Evolutionary conservation across 2,329 filamentous ascomycete genomes (phyloP), one percentile per base, ranked within the genome.

Genomic region (Penicillium verrucosum): DNA sequence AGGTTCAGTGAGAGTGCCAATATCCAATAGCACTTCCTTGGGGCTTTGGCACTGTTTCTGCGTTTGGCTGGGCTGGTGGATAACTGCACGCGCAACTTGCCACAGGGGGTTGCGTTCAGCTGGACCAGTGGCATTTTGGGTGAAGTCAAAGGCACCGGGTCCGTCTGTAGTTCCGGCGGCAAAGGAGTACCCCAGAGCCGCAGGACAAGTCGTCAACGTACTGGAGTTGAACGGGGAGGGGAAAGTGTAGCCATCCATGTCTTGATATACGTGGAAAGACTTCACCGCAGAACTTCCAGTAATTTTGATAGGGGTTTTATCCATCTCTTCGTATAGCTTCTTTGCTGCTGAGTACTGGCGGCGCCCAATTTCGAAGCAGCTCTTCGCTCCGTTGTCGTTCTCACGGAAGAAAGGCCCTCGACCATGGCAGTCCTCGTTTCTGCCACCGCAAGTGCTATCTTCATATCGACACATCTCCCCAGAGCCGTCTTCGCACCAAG

Each of bases 161-260:
- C 93, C 91, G 71, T 97, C 93, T 0, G 90, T 90, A 0, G 93
- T 97, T 11, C 93, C 93, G 1, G 90, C 93, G 0, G 93, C 93
- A 70, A 97, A 97, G 0, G 89, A 92, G 70, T 94, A 96, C 6
- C 93, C 93, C 58, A 97, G 78, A 0, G 92, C 91, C 0, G 92
- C 92, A 4, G 92, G 88, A 65, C 93, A 97, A 0, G 92, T 96
- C 48, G 77, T 80, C 7, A 86, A 51, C 4, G 56, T 89, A 30
- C 76, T 76, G 3, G 84, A 85, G 44, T 96, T 91, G 64, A 78
- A 78, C 0, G 87, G 82, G 1, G 92, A 84, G 3, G 77, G 73
- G 68, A 97, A 96, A 0, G 81, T 81, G 71, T 87, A 94, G 65
- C 84, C 84, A 5, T 87, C 85, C 79, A 97, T 88, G 71, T 97